Conservation (phyloP, 179 eudicot species). For the Spergularia azorica region DNA sequence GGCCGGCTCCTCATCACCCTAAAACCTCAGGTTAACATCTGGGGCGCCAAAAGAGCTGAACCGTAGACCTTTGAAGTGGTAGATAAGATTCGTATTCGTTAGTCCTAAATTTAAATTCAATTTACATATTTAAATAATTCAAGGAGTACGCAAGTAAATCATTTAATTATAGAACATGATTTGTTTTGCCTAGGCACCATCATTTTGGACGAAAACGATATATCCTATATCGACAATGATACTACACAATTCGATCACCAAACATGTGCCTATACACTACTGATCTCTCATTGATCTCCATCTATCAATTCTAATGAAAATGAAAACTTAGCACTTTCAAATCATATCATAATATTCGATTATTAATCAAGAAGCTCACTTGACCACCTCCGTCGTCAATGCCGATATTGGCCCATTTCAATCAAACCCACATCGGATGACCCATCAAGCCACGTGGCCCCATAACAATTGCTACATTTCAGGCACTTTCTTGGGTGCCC, state of each 20-base stretch:
- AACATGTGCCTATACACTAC: too few species aligned
- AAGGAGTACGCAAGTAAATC: too few species aligned
- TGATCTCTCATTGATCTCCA: not conserved
- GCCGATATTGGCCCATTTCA: constrained; percentile 21
- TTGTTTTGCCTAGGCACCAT: too few species aligned
- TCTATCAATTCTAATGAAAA: not conserved
- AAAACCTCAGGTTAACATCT: constrained; percentile 8
- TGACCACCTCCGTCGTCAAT: constrained; percentile 22
- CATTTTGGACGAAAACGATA: too few species aligned
- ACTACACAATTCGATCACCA: too few species aligned
- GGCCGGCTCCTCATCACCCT: constrained; percentile 1
- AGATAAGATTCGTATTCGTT: constrained; percentile 18
- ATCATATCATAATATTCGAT: not conserved
- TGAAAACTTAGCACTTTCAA: not conserved
- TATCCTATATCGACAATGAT: too few species aligned
- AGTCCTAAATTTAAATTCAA: too few species aligned
- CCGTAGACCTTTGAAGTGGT: constrained; percentile 25
- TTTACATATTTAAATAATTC: too few species aligned
- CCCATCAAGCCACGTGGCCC: constrained; percentile 34
- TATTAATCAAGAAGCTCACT: not conserved
- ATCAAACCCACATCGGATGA: constrained; percentile 32
- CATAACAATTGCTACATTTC: constrained; percentile 25
- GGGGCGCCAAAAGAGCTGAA: not conserved
- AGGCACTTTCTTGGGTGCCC: constrained; percentile 38
- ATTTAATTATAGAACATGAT: too few species aligned